phyloP scores from a whole-genome alignment of 345 rosid genomes.

The Nephelium lappaceum region DNA sequence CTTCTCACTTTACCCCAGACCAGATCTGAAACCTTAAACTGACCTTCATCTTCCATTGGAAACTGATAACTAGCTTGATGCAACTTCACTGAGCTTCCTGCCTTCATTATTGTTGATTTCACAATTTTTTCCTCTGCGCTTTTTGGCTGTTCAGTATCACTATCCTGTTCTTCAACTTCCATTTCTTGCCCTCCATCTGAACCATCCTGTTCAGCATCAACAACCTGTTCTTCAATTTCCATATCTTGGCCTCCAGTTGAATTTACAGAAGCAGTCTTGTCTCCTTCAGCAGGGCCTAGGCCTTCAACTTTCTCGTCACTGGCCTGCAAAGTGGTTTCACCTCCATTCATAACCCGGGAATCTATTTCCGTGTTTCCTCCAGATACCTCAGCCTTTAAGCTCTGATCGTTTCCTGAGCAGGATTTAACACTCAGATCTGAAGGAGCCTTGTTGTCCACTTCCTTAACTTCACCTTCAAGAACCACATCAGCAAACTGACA shows the following conservation, averaged over 20 bases:
- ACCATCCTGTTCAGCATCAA: conserved; percentile 33
- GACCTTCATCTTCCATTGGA: conserved; percentile 46
- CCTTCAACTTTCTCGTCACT: conserved; percentile 12
- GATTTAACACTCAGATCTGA: neutral
- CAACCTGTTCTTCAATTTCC: conserved; percentile 29
- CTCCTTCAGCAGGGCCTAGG: conserved; percentile 6
- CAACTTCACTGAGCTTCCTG: conserved; percentile 29
- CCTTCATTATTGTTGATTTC: conserved; percentile 15
- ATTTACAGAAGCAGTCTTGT: conserved; percentile 13
- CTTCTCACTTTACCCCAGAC: conserved; percentile 84
- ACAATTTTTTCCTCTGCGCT: conserved; percentile 26
- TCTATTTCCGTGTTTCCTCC: neutral
- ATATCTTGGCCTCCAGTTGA: conserved; percentile 20
- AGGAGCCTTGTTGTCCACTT: conserved; percentile 13
- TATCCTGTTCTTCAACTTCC: conserved; percentile 44
- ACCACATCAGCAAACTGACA: conserved; percentile 10
- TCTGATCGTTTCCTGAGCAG: conserved; percentile 15
- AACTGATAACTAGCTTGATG: conserved; percentile 48
- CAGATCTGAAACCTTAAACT: conserved; percentile 54
- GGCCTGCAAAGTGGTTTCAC: conserved; percentile 11
- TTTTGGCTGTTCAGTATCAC: conserved; percentile 30
- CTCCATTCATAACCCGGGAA: conserved; percentile 5
- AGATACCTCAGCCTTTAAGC: conserved; percentile 8
- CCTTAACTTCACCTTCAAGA: conserved; percentile 17
- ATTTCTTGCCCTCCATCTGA: conserved; percentile 37